Evolutionary conservation across 805 yeast species (phyloP).

Genomic region (Zygosaccharomyces siamensis): DNA sequence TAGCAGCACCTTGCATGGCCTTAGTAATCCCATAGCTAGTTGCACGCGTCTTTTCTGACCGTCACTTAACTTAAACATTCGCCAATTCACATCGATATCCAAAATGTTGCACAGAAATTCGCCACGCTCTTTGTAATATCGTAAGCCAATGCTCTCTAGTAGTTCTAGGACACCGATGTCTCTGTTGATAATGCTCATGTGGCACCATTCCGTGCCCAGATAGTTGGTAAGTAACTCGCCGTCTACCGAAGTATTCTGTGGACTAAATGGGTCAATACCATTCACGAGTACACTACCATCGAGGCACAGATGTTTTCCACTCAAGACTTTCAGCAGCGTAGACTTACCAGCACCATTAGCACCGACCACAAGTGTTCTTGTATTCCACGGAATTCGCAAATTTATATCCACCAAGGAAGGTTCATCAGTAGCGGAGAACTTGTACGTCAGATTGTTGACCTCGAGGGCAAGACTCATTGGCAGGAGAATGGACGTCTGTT

Average conservation of each 20-base stretch:
- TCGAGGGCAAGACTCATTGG: slow-evolving; percentile 44
- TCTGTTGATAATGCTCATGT: slow-evolving; percentile 80
- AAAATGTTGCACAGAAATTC: slow-evolving; percentile 68
- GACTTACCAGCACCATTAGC: slow-evolving; percentile 98
- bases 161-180: slow-evolving; percentile 84
- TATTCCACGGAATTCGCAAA: slow-evolving; percentile 59
- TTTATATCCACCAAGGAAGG: slow-evolving; percentile 66
- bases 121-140: slow-evolving; percentile 66
- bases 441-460: slow-evolving; percentile 61
- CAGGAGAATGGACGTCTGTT: background rate
- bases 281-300: slow-evolving; percentile 67
- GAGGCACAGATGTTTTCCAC: slow-evolving; percentile 85
- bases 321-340: slow-evolving; percentile 74
- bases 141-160: slow-evolving; percentile 79
- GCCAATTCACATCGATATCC: slow-evolving; percentile 86
- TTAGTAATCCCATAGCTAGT: slow-evolving; percentile 83
- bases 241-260: slow-evolving; percentile 36
- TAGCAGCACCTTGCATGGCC: slow-evolving; percentile 85
- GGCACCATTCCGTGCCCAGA: slow-evolving; percentile 97
- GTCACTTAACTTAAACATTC: slow-evolving; percentile 87
- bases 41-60: slow-evolving; percentile 96
- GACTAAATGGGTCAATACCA: slow-evolving; percentile 85
- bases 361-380: slow-evolving; percentile 77
- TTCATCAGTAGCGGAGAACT: slow-evolving; percentile 51
- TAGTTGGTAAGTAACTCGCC: slow-evolving; percentile 58